Conservation (phyloP, 1,284 basidiomycete genomes). For the Irpex sp. region DNA sequence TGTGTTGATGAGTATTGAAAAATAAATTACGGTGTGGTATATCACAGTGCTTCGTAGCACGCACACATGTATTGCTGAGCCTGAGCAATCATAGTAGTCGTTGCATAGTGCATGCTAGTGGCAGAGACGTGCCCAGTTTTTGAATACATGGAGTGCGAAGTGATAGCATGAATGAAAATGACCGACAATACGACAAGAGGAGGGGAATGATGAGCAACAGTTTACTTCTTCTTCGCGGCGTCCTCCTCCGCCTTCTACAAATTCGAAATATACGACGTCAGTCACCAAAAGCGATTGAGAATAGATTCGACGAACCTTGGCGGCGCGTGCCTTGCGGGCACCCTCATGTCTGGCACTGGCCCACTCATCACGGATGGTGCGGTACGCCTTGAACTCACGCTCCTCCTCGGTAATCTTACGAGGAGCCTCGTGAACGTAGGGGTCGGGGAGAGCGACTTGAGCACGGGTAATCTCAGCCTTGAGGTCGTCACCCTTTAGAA, state of each 20-base stretch:
- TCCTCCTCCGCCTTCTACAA: constrained; percentile 88
- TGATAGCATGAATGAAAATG: constrained; percentile 30
- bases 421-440: constrained; percentile 77
- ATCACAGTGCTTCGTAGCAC: background rate
- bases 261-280: constrained; percentile 14
- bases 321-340: constrained; percentile 75
- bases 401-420: constrained; percentile 94
- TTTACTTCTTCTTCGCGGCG: constrained; percentile 89
- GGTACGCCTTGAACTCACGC: constrained; percentile 86
- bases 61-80: constrained; percentile 1
- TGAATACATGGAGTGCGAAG: constrained; percentile 29
- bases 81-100: constrained; percentile 20
- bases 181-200: constrained; percentile 21
- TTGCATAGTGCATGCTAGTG: constrained; percentile 33
- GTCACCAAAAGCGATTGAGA: constrained; percentile 4
- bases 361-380: constrained; percentile 85
- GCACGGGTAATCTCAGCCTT: constrained; percentile 75
- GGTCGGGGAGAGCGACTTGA: constrained; percentile 65
- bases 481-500: constrained; percentile 77
- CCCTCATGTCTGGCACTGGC: constrained; percentile 87
- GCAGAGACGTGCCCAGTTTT: constrained; percentile 34
- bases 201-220: constrained; percentile 22
- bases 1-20: background rate
- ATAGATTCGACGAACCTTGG: constrained; percentile 57
- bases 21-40: background rate